Percentiles rank a stretch among this genome's conserved stretches.
phyloP scores from a whole-genome alignment of 1,284 basidiomycete species.

The Moesziomyces antarcticus region DNA sequence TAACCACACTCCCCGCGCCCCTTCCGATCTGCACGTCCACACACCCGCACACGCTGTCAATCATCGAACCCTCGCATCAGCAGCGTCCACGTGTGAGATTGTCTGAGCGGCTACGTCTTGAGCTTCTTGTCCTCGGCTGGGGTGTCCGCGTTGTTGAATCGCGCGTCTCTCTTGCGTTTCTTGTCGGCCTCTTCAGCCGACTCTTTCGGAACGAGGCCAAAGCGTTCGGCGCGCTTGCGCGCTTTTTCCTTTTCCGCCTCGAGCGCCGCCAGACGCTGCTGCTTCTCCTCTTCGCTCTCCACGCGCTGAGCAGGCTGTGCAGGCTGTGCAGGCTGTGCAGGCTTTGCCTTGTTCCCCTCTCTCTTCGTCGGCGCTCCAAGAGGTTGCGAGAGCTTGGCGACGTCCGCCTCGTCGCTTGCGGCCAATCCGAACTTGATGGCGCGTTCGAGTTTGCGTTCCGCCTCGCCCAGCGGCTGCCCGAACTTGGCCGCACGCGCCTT shows the following conservation, averaged over 20 bases:
- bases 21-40: too few species aligned
- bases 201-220: constrained; percentile 27
- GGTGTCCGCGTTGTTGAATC: constrained; percentile 5
- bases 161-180: constrained; percentile 41
- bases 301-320: not conserved
- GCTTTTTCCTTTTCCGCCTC: constrained; percentile 50
- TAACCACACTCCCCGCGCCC: not conserved
- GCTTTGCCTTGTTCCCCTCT: not conserved
- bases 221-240: constrained; percentile 54
- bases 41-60: too few species aligned
- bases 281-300: constrained; percentile 44
- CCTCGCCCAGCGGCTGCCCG: constrained; percentile 55
- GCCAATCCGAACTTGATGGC: constrained; percentile 63
- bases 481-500: constrained; percentile 61
- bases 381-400: constrained; percentile 27
- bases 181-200: constrained; percentile 35
- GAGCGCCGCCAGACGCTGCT: constrained; percentile 16
- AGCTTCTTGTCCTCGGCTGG: constrained; percentile 18
- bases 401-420: constrained; percentile 20
- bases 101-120: constrained; percentile 3
- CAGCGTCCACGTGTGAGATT: constrained; percentile 1
- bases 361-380: constrained; percentile 11
- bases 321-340: not conserved
- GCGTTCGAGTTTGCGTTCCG: constrained; percentile 58
- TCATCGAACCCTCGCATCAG: not conserved